These are phyloP conservation scores for Coccomyxa sp. DNA, from an alignment of 139 green algal genomes.

Conservation along the genomic window DNA sequence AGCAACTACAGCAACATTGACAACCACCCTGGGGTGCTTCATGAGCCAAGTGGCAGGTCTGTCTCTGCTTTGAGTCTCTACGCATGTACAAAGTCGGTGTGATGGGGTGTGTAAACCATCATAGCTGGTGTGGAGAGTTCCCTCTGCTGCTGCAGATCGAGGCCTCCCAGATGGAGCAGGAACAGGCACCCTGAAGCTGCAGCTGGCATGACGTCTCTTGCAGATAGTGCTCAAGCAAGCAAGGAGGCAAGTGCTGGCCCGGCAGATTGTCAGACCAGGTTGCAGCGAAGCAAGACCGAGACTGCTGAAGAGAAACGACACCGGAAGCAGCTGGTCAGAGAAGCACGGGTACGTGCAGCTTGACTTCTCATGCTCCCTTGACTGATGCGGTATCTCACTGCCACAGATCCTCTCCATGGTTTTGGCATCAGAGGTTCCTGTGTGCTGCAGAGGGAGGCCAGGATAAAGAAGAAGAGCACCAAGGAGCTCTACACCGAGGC, in stretches of 20 bases:
- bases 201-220: no score
- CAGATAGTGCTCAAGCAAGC: no score
- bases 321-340: slow-evolving; percentile 83
- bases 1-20: slow-evolving; percentile 72
- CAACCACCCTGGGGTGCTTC: slow-evolving; percentile 73
- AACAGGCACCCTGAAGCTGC: no score
- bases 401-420: not conserved
- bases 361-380: not conserved
- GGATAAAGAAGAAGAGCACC: slow-evolving; percentile 77
- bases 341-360: slow-evolving; percentile 26
- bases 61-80: not conserved
- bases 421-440: not conserved
- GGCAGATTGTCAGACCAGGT: no score
- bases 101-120: not conserved
- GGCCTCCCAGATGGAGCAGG: no score
- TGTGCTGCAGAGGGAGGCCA: slow-evolving; percentile 36
- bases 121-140: not conserved
- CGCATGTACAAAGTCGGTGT: not conserved
- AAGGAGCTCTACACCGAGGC: slow-evolving; percentile 77
- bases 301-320: slow-evolving; percentile 70
- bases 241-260: no score
- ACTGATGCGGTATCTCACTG: no score
- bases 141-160: not conserved
- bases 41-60: slow-evolving; percentile 11
- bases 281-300: slow-evolving; percentile 63